Base-by-base conservation (phyloP, 2,329 filamentous ascomycete species). In the Colletotrichum eremochloae region DNA sequence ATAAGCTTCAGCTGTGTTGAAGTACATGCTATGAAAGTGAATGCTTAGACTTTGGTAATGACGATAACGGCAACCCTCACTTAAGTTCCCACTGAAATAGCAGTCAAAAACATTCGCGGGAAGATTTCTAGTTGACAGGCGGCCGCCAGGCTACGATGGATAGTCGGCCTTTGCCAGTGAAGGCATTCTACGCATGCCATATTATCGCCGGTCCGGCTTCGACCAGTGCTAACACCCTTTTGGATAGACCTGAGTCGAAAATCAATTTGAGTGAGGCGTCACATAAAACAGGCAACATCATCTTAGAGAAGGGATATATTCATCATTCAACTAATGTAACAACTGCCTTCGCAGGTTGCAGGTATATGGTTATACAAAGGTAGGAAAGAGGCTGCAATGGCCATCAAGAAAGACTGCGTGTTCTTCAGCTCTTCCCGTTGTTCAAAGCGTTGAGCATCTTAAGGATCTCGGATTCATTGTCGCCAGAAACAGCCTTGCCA, bases 381-480 rank as follows among this genome's bases (percentile, higher is more conserved):
- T 36, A 50, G 50, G 12, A 63, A 63, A 69, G 52, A 44, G 38
- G 60, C n/a, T 52, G 52, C 52, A 46, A 31, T 46, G 12, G 12
- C 6, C 20, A 1, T 56, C n/a, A 40, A 15, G 7, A 55, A 68
- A 61, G 31, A 56, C 38, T 46, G 20, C 14, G 15, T 55, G 46
- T 31, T 33, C 50, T 24, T 72, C 53, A 72, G 69, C 48, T 69
- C 60, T 72, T 69, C 38, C 48, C 62, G 15, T 18, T 80, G 73
- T 84, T 84, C 67, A 90, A 81, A 69, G 89, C 85, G 71, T 90
- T 89, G 64, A 98, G 82, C 82, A 97, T 87, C 83, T 93, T 94
- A 79, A 97, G 83, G 73, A 98, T 98, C 84, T 96, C 93, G 20
- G 94, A 97, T 84, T 97, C 92, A 75, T 93, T 91, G 63, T 93